Conservation (phyloP, 208 protist species). For the Phytomonas sp. region DNA sequence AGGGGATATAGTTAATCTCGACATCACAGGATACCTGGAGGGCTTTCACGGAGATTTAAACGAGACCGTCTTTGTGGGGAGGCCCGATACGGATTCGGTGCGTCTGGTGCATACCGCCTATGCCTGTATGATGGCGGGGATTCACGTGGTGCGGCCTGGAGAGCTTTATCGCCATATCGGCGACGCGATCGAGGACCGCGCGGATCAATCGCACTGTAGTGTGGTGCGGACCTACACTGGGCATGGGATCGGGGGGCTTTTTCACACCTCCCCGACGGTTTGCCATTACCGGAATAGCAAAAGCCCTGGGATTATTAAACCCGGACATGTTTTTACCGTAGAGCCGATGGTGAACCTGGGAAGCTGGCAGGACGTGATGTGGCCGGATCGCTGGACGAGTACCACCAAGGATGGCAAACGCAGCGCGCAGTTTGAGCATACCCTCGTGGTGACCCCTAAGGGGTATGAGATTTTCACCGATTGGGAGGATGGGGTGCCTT, state of each 20-base stretch:
- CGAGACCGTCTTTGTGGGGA: constrained; percentile 90
- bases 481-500: constrained; percentile 73
- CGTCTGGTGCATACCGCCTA: constrained; percentile 80
- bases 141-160: constrained; percentile 69
- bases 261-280: constrained; percentile 90
- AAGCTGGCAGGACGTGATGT: constrained; percentile 86
- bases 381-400: constrained; percentile 96
- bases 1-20: constrained; percentile 98
- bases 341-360: constrained; percentile 98
- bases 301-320: constrained; percentile 80
- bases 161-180: constrained; percentile 80
- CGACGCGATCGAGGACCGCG: constrained; percentile 75
- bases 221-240: constrained; percentile 89
- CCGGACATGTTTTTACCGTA: constrained; percentile 97
- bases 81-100: constrained; percentile 61
- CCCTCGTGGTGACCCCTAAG: constrained; percentile 91
- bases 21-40: constrained; percentile 94
- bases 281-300: constrained; percentile 92
- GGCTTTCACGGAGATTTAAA: constrained; percentile 91
- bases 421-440: constrained; percentile 98
- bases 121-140: constrained; percentile 73
- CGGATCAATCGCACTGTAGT: constrained; percentile 46
- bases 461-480: constrained; percentile 84
- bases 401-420: constrained; percentile 92
- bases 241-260: constrained; percentile 90